phyloP scores from a whole-genome alignment of 1,284 basidiomycete species.

The Erythrobasidium hasegawianum region DNA sequence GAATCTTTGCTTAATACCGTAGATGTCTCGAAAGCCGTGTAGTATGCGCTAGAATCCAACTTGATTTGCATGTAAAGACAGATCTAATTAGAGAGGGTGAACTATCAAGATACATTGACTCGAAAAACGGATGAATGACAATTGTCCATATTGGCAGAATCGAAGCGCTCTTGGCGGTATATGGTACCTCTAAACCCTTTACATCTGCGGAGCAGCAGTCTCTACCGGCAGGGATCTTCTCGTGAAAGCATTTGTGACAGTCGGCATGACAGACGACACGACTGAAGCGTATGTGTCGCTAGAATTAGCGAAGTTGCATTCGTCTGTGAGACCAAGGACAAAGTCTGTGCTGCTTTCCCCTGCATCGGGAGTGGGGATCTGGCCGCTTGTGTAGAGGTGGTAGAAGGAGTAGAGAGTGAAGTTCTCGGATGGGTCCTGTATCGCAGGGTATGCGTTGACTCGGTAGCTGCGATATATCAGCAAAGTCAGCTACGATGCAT shows the following conservation, averaged over 20 bases:
- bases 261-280: constrained; percentile 10
- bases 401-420: constrained; percentile 24
- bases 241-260: constrained; percentile 22
- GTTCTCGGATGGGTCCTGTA: constrained; percentile 16
- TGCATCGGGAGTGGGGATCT: constrained; percentile 11
- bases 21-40: constrained; percentile 38
- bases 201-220: constrained; percentile 1
- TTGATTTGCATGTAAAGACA: no score
- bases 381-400: not conserved
- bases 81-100: not conserved
- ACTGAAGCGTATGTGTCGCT: constrained; percentile 10
- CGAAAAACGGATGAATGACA: no score
- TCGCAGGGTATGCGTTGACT: constrained; percentile 21
- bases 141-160: no score
- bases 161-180: not conserved
- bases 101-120: not conserved
- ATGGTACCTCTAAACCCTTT: not conserved
- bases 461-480: constrained; percentile 9
- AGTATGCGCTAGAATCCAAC: no score
- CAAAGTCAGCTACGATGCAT: not conserved
- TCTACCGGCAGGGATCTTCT: constrained; percentile 5
- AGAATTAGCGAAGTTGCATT: constrained; percentile 12
- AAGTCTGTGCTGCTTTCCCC: constrained; percentile 14
- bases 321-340: constrained; percentile 9
- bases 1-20: constrained; percentile 42